These are phyloP conservation scores for Trichoderma reesei DNA, from an alignment of 495 filamentous ascomycete genomes.

Conservation along the genomic window DNA sequence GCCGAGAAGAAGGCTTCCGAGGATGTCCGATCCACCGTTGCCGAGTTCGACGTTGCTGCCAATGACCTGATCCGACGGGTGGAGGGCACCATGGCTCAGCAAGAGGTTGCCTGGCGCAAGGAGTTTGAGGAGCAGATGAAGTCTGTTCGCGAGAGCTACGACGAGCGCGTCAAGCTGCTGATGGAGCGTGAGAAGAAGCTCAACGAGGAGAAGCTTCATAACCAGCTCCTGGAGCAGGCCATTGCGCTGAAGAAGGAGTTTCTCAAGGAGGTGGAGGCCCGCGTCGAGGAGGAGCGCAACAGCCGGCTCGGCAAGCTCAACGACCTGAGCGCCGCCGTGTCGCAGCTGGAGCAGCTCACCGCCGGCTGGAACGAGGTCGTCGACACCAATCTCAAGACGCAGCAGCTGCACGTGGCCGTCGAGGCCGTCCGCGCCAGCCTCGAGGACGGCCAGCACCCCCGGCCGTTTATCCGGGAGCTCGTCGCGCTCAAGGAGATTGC, in stretches of 20 bases:
- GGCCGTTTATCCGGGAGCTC: constrained; percentile 81
- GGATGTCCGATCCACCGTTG: constrained; percentile 59
- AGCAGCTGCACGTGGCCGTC: constrained; percentile 88
- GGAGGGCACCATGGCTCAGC: constrained; percentile 58
- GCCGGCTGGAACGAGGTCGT: constrained; percentile 78
- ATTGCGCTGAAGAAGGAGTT: constrained; percentile 79
- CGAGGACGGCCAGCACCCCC: constrained; percentile 59
- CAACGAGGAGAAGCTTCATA: constrained; percentile 68
- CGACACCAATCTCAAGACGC: constrained; percentile 80
- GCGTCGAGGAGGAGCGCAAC: constrained; percentile 81
- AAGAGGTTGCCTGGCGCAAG: constrained; percentile 69
- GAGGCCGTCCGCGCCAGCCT: constrained; percentile 81
- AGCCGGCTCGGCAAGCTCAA: constrained; percentile 77
- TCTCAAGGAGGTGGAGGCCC: constrained; percentile 60
- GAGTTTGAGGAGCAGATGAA: constrained; percentile 88
- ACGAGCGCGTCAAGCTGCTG: constrained; percentile 67
- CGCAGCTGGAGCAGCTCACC: constrained; percentile 75
- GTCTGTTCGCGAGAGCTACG: constrained; percentile 61
- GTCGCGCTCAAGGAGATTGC: constrained; percentile 91
- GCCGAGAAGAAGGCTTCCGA: constrained; percentile 63
- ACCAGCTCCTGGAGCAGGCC: constrained; percentile 84
- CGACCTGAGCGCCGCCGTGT: constrained; percentile 65
- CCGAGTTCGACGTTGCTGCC: constrained; percentile 38
- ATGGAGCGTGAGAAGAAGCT: constrained; percentile 63
- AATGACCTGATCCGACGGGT: constrained; percentile 71